phyloP scores from a whole-genome alignment of 768 basidiomycete genomes.

The Auriscalpium microsporum region DNA sequence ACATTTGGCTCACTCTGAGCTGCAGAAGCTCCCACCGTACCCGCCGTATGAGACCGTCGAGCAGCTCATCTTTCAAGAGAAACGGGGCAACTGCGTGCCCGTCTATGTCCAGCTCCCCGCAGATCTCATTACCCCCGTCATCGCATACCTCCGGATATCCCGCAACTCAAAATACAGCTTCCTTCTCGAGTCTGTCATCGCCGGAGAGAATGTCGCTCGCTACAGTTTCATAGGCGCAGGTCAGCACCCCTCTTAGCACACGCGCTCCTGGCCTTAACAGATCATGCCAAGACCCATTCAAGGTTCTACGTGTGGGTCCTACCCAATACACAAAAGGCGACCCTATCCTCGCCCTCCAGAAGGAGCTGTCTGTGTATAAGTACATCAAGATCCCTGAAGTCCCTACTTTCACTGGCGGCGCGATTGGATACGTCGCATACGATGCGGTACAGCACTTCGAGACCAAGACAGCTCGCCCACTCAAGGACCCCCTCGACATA shows the following conservation, averaged over 20 bases:
- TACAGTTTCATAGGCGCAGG: conserved; percentile 97
- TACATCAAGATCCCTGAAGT: conserved; percentile 90
- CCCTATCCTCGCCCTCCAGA: conserved; percentile 76
- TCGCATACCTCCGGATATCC: conserved; percentile 89
- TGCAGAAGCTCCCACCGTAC: conserved; percentile 55
- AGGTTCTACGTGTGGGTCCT: conserved; percentile 84
- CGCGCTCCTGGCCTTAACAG: background rate
- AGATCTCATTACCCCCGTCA: conserved; percentile 93
- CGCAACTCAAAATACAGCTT: conserved; percentile 94
- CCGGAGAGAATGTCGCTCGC: conserved; percentile 83
- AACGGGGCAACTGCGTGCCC: conserved; percentile 87
- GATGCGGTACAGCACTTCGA: conserved; percentile 97
- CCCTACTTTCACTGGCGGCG: conserved; percentile 93
- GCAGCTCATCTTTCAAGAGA: conserved; percentile 69
- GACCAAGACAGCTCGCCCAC: conserved; percentile 73
- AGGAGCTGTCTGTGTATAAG: conserved; percentile 76
- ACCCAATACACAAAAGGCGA: conserved; percentile 79
- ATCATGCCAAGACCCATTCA: conserved; percentile 68
- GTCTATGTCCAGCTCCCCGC: conserved; percentile 90
- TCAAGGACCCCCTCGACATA: conserved; percentile 74
- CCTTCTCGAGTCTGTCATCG: conserved; percentile 85
- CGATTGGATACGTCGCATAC: conserved; percentile 95
- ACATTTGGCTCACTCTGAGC: background rate
- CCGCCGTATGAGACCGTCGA: conserved; percentile 73
- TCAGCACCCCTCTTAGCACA: conserved; percentile 27